Percentiles rank a stretch among this genome's conserved stretches.
Evolutionary conservation across 805 yeast species (phyloP).

Genomic region (Jamesozyma gamospora): DNA sequence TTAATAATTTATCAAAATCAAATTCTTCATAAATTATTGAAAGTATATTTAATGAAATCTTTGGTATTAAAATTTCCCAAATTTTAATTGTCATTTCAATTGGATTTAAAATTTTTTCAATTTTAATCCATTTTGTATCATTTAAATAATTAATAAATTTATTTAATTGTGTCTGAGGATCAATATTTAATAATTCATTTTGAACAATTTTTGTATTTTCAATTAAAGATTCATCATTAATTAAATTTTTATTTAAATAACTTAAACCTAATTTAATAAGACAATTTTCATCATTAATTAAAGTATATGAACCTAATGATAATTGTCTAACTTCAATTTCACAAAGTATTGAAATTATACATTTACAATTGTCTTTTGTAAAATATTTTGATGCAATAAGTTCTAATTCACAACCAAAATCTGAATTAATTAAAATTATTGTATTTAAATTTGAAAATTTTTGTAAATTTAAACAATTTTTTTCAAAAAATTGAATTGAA

Average conservation of each 20-base stretch:
- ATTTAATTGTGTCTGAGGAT: constrained; percentile 4
- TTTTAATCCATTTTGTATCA: constrained; percentile 17
- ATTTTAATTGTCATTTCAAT: constrained; percentile 19
- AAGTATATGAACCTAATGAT: constrained; percentile 25
- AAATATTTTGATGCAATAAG: constrained; percentile 11
- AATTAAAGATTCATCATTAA: constrained; percentile 1
- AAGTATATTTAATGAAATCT: constrained; percentile 24
- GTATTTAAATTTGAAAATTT: constrained; percentile 15
- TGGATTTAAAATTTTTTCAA: constrained; percentile 6
- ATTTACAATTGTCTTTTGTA: constrained; percentile 11
- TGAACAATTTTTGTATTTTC: constrained; percentile 6
- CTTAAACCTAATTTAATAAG: constrained; percentile 21
- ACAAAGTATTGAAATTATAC: constrained; percentile 20
- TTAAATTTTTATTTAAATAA: constrained; percentile 10
- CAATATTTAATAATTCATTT: constrained; percentile 3
- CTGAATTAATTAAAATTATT: constrained; percentile 19
- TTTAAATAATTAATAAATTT: constrained; percentile 8
- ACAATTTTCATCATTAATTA: constrained; percentile 21
- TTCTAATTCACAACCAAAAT: constrained; percentile 27
- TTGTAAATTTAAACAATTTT: constrained; percentile 13
- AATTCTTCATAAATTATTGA: constrained; percentile 27
- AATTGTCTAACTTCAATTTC: constrained; percentile 26
- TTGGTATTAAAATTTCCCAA: constrained; percentile 26
- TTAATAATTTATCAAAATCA: constrained; percentile 19
- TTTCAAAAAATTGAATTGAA: constrained; percentile 19